Base-by-base conservation (phyloP, 371 early-diverging fungal genomes). In the Dentiscutata heterogama region DNA sequence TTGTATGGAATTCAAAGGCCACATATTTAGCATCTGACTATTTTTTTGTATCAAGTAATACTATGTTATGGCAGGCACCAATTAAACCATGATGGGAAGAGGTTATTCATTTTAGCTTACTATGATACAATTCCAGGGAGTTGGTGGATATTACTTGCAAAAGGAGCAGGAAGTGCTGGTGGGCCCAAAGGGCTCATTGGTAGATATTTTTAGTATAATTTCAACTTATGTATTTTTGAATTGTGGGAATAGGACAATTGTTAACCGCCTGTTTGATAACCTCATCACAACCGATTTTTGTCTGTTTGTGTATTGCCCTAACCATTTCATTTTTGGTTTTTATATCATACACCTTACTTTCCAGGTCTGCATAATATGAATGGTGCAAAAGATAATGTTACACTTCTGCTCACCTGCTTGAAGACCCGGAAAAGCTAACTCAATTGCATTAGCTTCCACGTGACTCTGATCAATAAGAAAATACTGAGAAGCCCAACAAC, bases 321-420 rank as follows among this genome's bases (percentile, higher is more conserved):
- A 63, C 65, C 74, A 83, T 82, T 64, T 22, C 74, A 35, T 60
- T 46, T n/a, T 16, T 51, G 3, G 73, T 51, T 51, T 65, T 29
- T 20, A 18, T 58, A 10, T 71, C 29, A 65, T 83, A 60, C 25
- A 83, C 82, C n/a, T 50, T 81, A 14, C 27, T 46, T 16, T 74
- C 81, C 83, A 83, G 29, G 61, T 81, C 63, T 58, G 42, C 71
- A 82, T 82, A n/a, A 65, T 73, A 54, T 83, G 82, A 18, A 80
- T 13, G 13, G 75, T 80, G 29, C 70, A 83, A 58, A 72, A 68
- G 10, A 83, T 72, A 54, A 81, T 51, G 16, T 71, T 31, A 53
- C 83, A 83, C 25, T 74, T 18, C 29, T 82, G 81, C n/a, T 65
- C 29, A 56, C 72, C 22, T 64, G 54, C 50, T 18, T 27, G 22